A percentile compares a stretch with the other conserved stretches of the same genome.
Evolutionary conservation across 2,329 filamentous ascomycete genomes (phyloP).

Genomic region (Aspergillus neotritici): DNA sequence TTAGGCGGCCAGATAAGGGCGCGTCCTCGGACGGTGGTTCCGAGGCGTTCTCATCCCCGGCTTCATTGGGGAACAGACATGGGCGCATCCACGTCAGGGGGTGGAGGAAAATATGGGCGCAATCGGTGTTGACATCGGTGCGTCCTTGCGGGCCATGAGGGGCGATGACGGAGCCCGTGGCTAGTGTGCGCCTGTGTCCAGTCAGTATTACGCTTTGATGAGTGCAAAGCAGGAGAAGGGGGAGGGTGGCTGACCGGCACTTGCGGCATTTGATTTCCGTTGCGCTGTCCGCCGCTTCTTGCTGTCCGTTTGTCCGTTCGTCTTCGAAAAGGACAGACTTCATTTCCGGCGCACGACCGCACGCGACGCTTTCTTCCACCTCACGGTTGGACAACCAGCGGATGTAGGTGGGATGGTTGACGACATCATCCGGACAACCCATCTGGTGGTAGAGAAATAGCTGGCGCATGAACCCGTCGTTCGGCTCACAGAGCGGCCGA

Average conservation of each 20-base stretch:
- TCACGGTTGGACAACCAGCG: conserved; percentile 66
- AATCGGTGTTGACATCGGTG: conserved; percentile 40
- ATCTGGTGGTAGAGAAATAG: conserved; percentile 82
- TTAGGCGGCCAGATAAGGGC: conserved; percentile 73
- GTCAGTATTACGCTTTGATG: conserved; percentile 4
- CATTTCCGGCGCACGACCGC: conserved; percentile 70
- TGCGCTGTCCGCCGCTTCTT: conserved; percentile 17
- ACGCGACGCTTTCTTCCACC: conserved; percentile 62
- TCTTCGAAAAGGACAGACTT: conserved; percentile 69
- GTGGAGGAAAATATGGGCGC: conserved; percentile 85
- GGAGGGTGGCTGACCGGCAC: conserved; percentile 60
- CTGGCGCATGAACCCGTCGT: conserved; percentile 85
- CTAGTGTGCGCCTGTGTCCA: conserved; percentile 50
- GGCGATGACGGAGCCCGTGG: conserved; percentile 62
- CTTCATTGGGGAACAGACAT: conserved; percentile 51
- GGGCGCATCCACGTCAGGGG: conserved; percentile 92
- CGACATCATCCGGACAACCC: conserved; percentile 66
- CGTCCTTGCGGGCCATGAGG: conserved; percentile 48
- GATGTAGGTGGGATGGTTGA: conserved; percentile 70
- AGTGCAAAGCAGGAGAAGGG: conserved; percentile 6
- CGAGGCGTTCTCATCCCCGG: conserved; percentile 12
- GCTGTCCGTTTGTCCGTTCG: conserved; percentile 36
- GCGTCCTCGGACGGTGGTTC: conserved; percentile 55
- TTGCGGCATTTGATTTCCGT: conserved; percentile 81
- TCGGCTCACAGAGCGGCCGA: conserved; percentile 78